These are phyloP conservation scores for Microcyclospora pomicola DNA, from an alignment of 2,329 filamentous ascomycete species.

Conservation along the genomic window DNA sequence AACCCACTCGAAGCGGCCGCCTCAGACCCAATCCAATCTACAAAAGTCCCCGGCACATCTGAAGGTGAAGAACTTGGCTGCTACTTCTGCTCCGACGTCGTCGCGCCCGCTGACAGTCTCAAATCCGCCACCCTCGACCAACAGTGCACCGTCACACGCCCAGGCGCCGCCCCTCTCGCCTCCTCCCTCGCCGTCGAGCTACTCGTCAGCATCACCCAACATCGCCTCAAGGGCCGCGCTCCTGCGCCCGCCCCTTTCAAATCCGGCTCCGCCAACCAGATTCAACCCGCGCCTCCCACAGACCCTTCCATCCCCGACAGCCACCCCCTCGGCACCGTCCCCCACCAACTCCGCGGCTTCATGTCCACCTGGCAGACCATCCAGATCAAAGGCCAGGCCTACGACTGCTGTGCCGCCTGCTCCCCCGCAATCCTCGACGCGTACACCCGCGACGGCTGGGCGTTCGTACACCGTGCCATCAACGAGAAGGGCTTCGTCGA, in stretches of 20 bases:
- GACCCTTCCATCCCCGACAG: slow-evolving; percentile 15
- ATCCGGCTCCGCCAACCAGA: slow-evolving; percentile 11
- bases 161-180: slow-evolving; percentile 81
- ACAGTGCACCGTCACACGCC: slow-evolving; percentile 92
- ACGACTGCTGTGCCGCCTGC: slow-evolving; percentile 71
- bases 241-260: slow-evolving; percentile 19
- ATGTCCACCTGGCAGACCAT: slow-evolving; percentile 61
- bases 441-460: slow-evolving; percentile 58
- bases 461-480: slow-evolving; percentile 60
- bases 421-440: slow-evolving; percentile 54
- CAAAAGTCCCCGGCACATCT: slow-evolving; percentile 14
- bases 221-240: slow-evolving; percentile 29
- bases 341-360: slow-evolving; percentile 70
- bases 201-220: slow-evolving; percentile 74
- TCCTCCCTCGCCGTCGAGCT: slow-evolving; percentile 85
- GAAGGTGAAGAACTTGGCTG: slow-evolving; percentile 65
- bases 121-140: slow-evolving; percentile 94
- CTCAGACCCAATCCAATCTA: slow-evolving; percentile 7
- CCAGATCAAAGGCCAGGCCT: slow-evolving; percentile 58
- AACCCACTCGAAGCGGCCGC: slow-evolving; percentile 11
- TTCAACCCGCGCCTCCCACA: slow-evolving; percentile 21
- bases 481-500: slow-evolving; percentile 65
- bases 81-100: slow-evolving; percentile 98
- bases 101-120: slow-evolving; percentile 82
- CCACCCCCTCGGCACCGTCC: slow-evolving; percentile 54